phyloP scores from a whole-genome alignment of 2,329 filamentous ascomycete species.

The Plectosphaerella cucumerina region DNA sequence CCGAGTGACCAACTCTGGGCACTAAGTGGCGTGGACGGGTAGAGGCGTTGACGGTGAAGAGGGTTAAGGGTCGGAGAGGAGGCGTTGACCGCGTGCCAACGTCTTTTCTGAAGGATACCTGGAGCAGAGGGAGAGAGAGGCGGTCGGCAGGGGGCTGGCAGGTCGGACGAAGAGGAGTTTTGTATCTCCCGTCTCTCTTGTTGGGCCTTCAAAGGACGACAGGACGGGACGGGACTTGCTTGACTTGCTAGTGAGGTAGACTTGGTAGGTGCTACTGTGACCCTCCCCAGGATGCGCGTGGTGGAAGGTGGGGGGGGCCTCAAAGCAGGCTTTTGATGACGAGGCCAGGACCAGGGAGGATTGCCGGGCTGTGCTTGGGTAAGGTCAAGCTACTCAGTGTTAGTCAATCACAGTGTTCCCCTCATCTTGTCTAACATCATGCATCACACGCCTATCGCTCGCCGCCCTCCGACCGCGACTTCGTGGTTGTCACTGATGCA shows the following conservation, averaged over 20 bases:
- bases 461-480: no score
- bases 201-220: neutral
- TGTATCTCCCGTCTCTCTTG: neutral
- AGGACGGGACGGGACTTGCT: neutral
- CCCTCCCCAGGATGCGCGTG: no score
- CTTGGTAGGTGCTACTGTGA: no score
- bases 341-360: neutral
- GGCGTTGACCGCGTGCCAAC: neutral
- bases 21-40: neutral
- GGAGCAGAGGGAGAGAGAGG: neutral
- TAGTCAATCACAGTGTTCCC: neutral
- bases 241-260: no score
- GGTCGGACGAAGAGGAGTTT: neutral
- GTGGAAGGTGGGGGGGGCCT: neutral
- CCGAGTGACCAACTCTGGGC: neutral
- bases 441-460: neutral
- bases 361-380: neutral
- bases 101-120: neutral
- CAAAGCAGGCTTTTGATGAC: constrained; percentile 3
- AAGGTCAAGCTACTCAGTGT: no score
- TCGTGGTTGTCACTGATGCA: neutral
- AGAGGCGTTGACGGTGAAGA: neutral
- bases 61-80: neutral
- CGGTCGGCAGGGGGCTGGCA: neutral
- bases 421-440: neutral